Conservation (phyloP, 169 alveolate species). For the Plasmodium billcollinsi region DNA sequence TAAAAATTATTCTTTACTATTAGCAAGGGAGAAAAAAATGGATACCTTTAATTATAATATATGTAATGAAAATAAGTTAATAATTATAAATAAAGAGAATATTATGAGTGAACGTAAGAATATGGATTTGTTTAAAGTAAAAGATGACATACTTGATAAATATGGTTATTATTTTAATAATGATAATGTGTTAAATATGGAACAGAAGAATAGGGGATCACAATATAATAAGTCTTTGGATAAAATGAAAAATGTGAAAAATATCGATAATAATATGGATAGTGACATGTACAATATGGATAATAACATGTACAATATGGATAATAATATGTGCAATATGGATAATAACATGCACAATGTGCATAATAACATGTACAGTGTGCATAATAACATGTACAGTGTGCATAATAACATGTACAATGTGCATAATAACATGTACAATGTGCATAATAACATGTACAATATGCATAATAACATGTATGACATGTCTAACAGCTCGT, state of each 20-base stretch:
- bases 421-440: no score
- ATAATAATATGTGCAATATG: no score
- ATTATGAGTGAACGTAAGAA: not conserved
- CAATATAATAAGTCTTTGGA: not conserved
- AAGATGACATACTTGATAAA: slow-evolving; percentile 2
- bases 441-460: no score
- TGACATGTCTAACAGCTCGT: no score
- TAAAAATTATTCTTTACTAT: slow-evolving; percentile 10
- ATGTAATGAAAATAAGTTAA: slow-evolving; percentile 3
- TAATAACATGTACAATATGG: no score
- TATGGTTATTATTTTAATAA: not conserved
- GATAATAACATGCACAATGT: no score
- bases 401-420: no score
- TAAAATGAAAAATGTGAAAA: not conserved
- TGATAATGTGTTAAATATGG: not conserved
- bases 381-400: no score
- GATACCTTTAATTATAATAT: slow-evolving; percentile 2
- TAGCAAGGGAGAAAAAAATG: slow-evolving; percentile 9
- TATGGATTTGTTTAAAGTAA: slow-evolving; percentile 5
- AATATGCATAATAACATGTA: no score
- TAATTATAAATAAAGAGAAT: slow-evolving; percentile 12
- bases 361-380: no score
- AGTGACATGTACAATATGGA: no score
- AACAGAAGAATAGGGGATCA: not conserved
- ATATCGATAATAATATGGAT: no score